Percentiles rank a stretch among this genome's conserved stretches.
Conservation (phyloP, 495 filamentous ascomycete genomes). For the Pseudevernia furfuracea region DNA sequence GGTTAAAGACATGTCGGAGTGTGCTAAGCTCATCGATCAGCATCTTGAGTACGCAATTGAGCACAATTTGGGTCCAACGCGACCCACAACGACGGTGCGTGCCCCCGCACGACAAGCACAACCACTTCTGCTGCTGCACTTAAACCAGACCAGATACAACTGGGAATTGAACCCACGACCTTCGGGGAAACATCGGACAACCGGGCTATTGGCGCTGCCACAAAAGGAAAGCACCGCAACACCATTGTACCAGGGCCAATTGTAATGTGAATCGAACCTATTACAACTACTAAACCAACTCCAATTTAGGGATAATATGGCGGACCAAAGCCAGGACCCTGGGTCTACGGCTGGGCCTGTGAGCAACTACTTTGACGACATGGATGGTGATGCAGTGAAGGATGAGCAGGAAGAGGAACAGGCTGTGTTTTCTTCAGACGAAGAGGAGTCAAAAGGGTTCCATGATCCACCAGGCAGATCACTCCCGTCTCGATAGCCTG, state of each 20-base stretch:
- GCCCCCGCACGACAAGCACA: too few relatives aligned
- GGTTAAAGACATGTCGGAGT: background rate
- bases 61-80: background rate
- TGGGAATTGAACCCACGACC: too few relatives aligned
- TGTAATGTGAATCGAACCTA: too few relatives aligned
- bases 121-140: too few relatives aligned
- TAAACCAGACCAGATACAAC: too few relatives aligned
- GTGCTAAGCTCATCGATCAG: background rate
- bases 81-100: too few relatives aligned
- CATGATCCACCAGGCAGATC: background rate
- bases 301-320: background rate
- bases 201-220: too few relatives aligned
- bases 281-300: too few relatives aligned
- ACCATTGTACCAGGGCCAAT: too few relatives aligned
- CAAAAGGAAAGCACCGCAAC: too few relatives aligned
- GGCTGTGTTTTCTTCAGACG: background rate
- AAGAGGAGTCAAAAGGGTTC: background rate
- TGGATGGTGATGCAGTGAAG: background rate
- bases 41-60: background rate
- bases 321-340: background rate
- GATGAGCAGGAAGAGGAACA: background rate
- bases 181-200: too few relatives aligned
- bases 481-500: background rate
- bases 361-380: background rate
- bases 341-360: background rate